phyloP scores from a whole-genome alignment of 345 rosid species.

The Cardamine resedifolia region DNA sequence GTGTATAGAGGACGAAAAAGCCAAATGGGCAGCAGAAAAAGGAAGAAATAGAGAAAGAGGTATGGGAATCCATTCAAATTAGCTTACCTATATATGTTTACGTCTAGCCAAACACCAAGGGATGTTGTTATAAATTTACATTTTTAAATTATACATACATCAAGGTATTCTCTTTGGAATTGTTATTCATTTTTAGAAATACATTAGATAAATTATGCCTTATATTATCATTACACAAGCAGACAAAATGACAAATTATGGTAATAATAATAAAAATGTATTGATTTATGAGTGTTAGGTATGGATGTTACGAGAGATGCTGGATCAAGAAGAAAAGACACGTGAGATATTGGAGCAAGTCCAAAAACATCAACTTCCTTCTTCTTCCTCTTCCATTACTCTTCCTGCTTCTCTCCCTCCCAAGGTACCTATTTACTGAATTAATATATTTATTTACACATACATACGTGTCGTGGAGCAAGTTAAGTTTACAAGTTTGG shows the following conservation, averaged over 20 bases:
- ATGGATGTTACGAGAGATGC: conserved; percentile 64
- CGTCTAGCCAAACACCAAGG: conserved; percentile 29
- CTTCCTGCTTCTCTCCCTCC: conserved; percentile 81
- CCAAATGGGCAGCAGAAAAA: conserved; percentile 59
- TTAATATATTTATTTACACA: not conserved
- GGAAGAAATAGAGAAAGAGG: conserved; percentile 89
- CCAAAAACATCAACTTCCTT: conserved; percentile 46
- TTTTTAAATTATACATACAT: not conserved
- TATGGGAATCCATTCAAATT: conserved; percentile 34
- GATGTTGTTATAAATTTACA: conserved; percentile 22
- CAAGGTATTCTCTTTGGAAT: conserved; percentile 3
- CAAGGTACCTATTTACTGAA: conserved; percentile 46
- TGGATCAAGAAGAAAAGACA: conserved; percentile 78
- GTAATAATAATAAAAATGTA: not conserved
- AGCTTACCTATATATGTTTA: conserved; percentile 26
- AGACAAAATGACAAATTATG: not conserved
- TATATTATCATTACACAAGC: not conserved
- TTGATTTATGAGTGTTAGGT: conserved; percentile 45
- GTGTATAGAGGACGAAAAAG: conserved; percentile 65
- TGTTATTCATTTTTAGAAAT: not conserved
- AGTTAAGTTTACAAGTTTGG: conserved; percentile 28
- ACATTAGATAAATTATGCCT: not conserved
- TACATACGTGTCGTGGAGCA: not conserved
- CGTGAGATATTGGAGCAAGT: conserved; percentile 62
- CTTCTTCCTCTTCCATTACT: conserved; percentile 46